These are phyloP conservation scores for Aspergillaceae sp. DNA, from an alignment of 2,329 filamentous ascomycete genomes.

Conservation along the genomic window DNA sequence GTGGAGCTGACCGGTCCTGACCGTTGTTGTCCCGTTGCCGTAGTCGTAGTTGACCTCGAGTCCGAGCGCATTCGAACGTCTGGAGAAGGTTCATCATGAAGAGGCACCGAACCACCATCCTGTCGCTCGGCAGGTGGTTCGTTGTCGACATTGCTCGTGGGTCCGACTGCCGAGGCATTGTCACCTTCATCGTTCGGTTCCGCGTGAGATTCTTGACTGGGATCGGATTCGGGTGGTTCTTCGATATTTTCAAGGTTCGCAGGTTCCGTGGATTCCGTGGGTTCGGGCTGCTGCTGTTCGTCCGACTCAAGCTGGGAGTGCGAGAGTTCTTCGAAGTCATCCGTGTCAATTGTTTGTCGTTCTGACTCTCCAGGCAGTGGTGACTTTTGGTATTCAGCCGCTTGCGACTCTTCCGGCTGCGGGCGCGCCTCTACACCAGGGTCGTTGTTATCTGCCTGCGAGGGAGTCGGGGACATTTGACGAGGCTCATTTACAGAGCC, in stretches of 20 bases:
- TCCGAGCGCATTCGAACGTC: constrained; percentile 46
- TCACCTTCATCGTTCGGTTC: constrained; percentile 11
- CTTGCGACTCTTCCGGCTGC: constrained; percentile 16
- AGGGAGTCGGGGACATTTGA: constrained; percentile 17
- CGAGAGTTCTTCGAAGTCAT: constrained; percentile 7
- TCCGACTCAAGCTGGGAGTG: constrained; percentile 5
- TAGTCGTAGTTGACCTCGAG: constrained; percentile 51
- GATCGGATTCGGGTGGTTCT: constrained; percentile 15
- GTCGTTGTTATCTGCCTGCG: constrained; percentile 22
- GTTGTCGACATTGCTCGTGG: constrained; percentile 6
- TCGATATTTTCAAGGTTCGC: constrained; percentile 18
- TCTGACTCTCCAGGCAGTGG: constrained; percentile 19
- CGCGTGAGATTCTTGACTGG: constrained; percentile 11
- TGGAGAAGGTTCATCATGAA: constrained; percentile 17
- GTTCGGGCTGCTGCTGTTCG: constrained; percentile 7
- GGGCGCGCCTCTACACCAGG: constrained; percentile 19
- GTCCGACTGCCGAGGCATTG: constrained; percentile 8
- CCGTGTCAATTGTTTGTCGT: constrained; percentile 21
- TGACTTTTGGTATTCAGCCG: constrained; percentile 25
- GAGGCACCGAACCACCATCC: constrained; percentile 9
- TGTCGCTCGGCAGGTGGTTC: constrained; percentile 10
- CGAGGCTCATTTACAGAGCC: constrained; percentile 24
- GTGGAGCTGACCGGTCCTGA: constrained; percentile 76
- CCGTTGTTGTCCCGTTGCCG: constrained; percentile 35
- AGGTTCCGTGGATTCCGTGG: constrained; percentile 14